Evolutionary conservation across 352 stramenopile species (phyloP).

Genomic region (Globisporangium paddicum): DNA sequence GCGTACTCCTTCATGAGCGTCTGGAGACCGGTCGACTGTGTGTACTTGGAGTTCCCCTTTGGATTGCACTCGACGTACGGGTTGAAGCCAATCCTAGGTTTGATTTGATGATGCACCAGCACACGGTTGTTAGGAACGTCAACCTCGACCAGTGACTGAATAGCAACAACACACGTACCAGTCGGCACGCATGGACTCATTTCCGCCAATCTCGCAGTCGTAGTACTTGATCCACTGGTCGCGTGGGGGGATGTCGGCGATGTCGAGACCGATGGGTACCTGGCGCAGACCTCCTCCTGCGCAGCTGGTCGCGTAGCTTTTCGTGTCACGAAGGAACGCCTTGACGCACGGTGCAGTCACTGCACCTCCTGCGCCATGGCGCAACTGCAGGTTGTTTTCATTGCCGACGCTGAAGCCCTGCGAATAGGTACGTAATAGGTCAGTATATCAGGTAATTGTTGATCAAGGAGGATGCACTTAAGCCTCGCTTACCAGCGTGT

Average conservation of each 20-base stretch:
- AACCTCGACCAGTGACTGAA: not conserved
- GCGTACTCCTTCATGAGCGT: conserved; percentile 62
- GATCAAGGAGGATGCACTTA: too few species aligned
- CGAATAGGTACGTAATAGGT: too few species aligned
- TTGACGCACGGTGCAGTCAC: conserved; percentile 63
- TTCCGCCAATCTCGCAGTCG: conserved; percentile 45
- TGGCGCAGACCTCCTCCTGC: conserved; percentile 31
- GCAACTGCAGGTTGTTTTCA: conserved; percentile 58
- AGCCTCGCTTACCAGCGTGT: conserved; percentile 38
- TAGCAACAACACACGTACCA: conserved; percentile 16
- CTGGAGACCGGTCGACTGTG: conserved; percentile 50
- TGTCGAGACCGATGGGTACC: conserved; percentile 69
- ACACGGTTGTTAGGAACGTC: not conserved
- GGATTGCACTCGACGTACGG: conserved; percentile 69
- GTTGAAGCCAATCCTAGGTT: conserved; percentile 25
- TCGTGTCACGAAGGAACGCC: conserved; percentile 56
- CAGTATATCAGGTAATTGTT: too few species aligned
- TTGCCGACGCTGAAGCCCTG: conserved; percentile 61
- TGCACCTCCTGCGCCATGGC: conserved; percentile 30
- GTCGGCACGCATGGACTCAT: conserved; percentile 45
- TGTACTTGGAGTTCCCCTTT: conserved; percentile 43
- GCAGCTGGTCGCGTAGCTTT: conserved; percentile 44
- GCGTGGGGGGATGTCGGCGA: conserved; percentile 60
- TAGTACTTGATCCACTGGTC: conserved; percentile 70
- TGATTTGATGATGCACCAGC: not conserved